These are phyloP conservation scores for Melampsora larici-populina DNA, from an alignment of 1,284 basidiomycete species.

Conservation along the genomic window DNA sequence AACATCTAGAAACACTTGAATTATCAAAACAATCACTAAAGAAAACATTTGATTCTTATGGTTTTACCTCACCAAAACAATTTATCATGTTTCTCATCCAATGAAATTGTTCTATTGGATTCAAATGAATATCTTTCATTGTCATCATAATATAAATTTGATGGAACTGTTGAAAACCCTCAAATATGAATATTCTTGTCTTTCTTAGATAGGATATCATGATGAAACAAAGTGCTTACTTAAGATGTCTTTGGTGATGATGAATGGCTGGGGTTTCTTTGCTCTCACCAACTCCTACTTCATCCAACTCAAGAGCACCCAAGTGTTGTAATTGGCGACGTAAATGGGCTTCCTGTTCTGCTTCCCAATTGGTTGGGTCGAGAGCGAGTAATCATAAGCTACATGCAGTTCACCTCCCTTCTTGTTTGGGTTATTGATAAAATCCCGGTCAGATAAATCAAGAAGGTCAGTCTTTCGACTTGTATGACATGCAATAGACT, in stretches of 20 bases:
- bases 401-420: conserved; percentile 43
- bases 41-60: too few relatives aligned
- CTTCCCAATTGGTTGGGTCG: conserved; percentile 44
- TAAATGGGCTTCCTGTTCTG: conserved; percentile 39
- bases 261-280: conserved; percentile 8
- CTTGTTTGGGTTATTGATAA: conserved; percentile 45
- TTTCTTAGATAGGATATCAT: background rate
- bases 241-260: conserved; percentile 31
- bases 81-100: conserved; percentile 25
- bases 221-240: conserved; percentile 26
- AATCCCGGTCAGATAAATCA: conserved; percentile 20
- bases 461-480: too few relatives aligned
- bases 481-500: too few relatives aligned
- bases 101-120: conserved; percentile 31
- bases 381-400: conserved; percentile 45
- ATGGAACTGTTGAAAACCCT: conserved; percentile 30
- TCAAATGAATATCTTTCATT: conserved; percentile 40
- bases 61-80: conserved; percentile 42
- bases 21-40: too few relatives aligned
- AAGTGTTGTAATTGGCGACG: background rate
- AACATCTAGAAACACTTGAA: too few relatives aligned
- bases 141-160: conserved; percentile 43
- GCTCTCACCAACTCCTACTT: conserved; percentile 26
- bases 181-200: background rate
- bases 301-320: conserved; percentile 36